Base-by-base conservation (phyloP, 805 yeast species). In the Danielozyma ontarioensis region DNA sequence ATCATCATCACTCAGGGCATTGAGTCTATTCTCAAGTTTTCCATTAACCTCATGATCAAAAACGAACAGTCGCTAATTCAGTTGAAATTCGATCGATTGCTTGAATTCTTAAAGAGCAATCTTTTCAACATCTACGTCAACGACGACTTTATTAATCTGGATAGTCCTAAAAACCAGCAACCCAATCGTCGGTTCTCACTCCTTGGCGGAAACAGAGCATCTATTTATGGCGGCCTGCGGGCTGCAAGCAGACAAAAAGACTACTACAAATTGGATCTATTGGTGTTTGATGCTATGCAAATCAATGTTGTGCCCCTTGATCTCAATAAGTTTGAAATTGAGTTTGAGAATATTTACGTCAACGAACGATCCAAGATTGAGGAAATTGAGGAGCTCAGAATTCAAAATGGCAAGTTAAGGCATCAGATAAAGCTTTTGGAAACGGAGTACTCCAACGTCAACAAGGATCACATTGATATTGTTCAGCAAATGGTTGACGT, bases 1-100 rank as follows among this genome's bases (percentile, higher is more conserved):
- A 74, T 86, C 39, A 78, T 93, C 5, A 78, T 93, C 33, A 81
- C 94, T 5, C 96, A 93, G 62, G 98, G 98, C 25, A 65, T 82
- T 28, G 97, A 89, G 60, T 78, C 95, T 3, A 67, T 90, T 29
- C 65, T 93, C 46, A 80, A 87, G 51, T 83, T 93, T 59, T 89
- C 95, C 0, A 69, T 88, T 8, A 87, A 86, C 29, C 66, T 93
- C 41, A 78, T 93, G 80, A 54, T 74, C 19, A 75, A 77, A 46
- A 87, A 86, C 51, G 76, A 82, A 34, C 62, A 63, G 2, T 69
- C 64, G 28, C 60, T 93, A 14, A 44, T 86, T 25, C 51, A 64
- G 2, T 67, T 88, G 34, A 73, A 73, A 31, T 88, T 90, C 61
- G 97, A 93, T 57, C 72, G 76, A 10, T 67, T 90, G 33, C 52